Evolutionary conservation across 768 basidiomycete genomes (phyloP), one percentile per base, ranked within the genome.

Genomic region (Galerina sulciceps): DNA sequence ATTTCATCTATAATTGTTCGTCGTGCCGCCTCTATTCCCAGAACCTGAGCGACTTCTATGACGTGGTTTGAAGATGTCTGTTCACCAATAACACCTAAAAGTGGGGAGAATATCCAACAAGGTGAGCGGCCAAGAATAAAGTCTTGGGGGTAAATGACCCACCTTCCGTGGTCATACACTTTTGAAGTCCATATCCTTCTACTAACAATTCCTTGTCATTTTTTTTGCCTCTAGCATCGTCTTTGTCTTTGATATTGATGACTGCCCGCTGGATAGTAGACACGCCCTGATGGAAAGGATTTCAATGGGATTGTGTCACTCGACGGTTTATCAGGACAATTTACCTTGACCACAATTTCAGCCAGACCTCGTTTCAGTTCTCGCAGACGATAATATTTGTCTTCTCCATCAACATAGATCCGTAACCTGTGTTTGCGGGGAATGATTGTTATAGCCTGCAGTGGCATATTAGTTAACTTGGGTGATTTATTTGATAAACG

Each of bases 131-230:
- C 6, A 10, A 15, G 50, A 55, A 42, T 34, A 55, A 66, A 40
- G 22, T 0, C 2, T 36, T 17, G 5, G 18, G 22, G 10, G 72
- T 8, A 55, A 20, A 20, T 26, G 14, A 17, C 66, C 65, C 73
- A 94, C 96, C 96, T 76, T 97, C 95, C 1, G 94, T 96, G 22
- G 85, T 90, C 97, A 99, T 99, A 68, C 97, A 96, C 67, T 93
- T 91, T 65, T 95, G 91, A 55, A 99, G 78, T 14, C 97, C 97
- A 73, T 99, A 96, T 9, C 97, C 97, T 80, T 99, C 96, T 1
- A 99, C 95, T 8, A 99, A 83, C 10, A 99, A 76, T 69, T 96
- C 92, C 70, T 96, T 94, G 65, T 94, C 90, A 8, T 88, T 89
- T 66, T 94, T 92, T 73, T 89, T 89, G 2, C 93, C 93, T 60